These are phyloP conservation scores for Pyrenophora teres DNA, from an alignment of 2,329 filamentous ascomycete genomes.

Conservation along the genomic window DNA sequence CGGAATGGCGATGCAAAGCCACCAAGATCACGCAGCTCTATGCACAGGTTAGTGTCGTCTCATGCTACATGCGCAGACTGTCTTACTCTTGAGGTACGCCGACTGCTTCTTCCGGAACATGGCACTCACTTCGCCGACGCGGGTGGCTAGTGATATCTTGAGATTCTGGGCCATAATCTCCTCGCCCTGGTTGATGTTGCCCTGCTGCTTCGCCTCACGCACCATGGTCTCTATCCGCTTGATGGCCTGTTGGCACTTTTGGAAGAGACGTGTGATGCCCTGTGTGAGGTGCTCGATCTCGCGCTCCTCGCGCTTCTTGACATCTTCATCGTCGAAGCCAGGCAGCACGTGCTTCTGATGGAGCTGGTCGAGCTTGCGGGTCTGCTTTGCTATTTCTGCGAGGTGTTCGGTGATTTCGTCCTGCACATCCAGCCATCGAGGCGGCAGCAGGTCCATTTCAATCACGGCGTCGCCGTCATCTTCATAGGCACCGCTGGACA, in stretches of 20 bases:
- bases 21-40: slow-evolving; percentile 53
- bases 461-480: slow-evolving; percentile 94
- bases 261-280: slow-evolving; percentile 85
- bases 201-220: slow-evolving; percentile 73
- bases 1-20: slow-evolving; percentile 56
- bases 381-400: slow-evolving; percentile 78
- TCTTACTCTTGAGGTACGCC: slow-evolving; percentile 86
- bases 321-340: slow-evolving; percentile 92
- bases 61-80: background rate
- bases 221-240: slow-evolving; percentile 88
- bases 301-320: slow-evolving; percentile 82
- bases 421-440: slow-evolving; percentile 92
- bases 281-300: slow-evolving; percentile 92
- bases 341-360: slow-evolving; percentile 97
- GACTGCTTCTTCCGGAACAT: slow-evolving; percentile 97
- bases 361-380: slow-evolving; percentile 83
- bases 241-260: slow-evolving; percentile 87
- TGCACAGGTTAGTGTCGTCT: slow-evolving; percentile 16
- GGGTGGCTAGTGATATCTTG: slow-evolving; percentile 83
- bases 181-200: slow-evolving; percentile 77
- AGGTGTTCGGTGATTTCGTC: slow-evolving; percentile 90
- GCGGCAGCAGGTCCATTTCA: slow-evolving; percentile 96
- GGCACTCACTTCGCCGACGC: slow-evolving; percentile 90
- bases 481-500: slow-evolving; percentile 75
- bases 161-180: slow-evolving; percentile 97